Evolutionary conservation across 257 asterid genomes (phyloP).

Genomic region (Orobanche coerulescens): DNA sequence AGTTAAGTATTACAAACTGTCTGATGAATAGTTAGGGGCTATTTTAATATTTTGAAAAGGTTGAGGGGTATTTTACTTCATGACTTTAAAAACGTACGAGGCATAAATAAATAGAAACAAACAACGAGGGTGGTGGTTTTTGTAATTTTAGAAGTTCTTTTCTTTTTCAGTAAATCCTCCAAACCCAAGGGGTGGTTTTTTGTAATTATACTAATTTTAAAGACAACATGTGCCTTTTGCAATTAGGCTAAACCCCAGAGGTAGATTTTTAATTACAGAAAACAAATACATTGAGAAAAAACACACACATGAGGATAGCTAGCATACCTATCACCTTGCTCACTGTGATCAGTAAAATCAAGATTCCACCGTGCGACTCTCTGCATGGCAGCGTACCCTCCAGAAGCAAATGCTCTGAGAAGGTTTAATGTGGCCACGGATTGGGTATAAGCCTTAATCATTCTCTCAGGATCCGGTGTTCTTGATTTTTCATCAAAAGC

Average conservation of each 20-base stretch:
- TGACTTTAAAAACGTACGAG: too few relatives aligned
- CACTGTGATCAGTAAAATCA: constrained; percentile 54
- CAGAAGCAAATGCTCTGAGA: constrained; percentile 62
- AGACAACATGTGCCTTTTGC: too few relatives aligned
- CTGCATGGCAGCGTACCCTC: constrained; percentile 72
- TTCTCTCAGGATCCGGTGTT: constrained; percentile 51
- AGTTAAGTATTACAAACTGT: too few relatives aligned
- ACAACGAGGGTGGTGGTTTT: too few relatives aligned
- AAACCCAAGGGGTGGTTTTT: too few relatives aligned
- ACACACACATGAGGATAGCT: neutral
- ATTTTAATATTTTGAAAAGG: too few relatives aligned
- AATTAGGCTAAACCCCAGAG: neutral
- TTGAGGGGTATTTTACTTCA: too few relatives aligned
- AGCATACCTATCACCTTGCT: constrained; percentile 55
- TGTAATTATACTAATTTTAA: too few relatives aligned
- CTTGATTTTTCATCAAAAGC: constrained; percentile 53
- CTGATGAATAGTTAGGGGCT: too few relatives aligned
- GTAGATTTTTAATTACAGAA: neutral
- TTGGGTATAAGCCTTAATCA: constrained; percentile 56
- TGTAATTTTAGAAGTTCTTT: too few relatives aligned
- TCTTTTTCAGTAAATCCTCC: too few relatives aligned
- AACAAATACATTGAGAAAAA: neutral
- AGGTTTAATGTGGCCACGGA: constrained; percentile 59
- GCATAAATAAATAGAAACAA: too few relatives aligned
- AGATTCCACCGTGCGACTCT: constrained; percentile 62